phyloP scores from a whole-genome alignment of 169 alveolate species.

The Sarcocystis neurona region DNA sequence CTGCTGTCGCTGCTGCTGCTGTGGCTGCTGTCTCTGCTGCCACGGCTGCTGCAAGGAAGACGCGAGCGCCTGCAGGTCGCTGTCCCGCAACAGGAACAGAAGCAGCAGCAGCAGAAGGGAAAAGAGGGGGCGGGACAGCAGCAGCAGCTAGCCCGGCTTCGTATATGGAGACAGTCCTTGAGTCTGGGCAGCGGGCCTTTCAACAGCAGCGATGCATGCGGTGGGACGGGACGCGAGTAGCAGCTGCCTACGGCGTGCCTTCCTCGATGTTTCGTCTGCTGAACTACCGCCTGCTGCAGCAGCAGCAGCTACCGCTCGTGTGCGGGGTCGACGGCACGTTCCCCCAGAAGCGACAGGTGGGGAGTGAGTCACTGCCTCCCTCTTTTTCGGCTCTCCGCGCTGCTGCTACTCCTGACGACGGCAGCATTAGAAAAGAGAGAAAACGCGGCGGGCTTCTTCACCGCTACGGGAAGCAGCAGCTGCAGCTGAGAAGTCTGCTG shows the following conservation, averaged over 20 bases:
- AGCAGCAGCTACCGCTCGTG: background rate
- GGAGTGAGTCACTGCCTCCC: too few species aligned
- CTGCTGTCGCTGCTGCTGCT: conserved; percentile 21
- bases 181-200: too few species aligned
- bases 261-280: background rate
- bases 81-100: background rate
- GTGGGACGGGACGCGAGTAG: too few species aligned
- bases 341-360: too few species aligned
- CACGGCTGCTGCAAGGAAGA: background rate
- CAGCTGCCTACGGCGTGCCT: background rate
- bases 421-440: too few species aligned
- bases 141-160: background rate
- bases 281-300: background rate
- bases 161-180: too few species aligned
- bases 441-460: too few species aligned
- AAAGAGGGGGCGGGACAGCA: background rate
- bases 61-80: background rate
- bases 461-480: too few species aligned
- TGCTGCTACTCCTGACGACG: conserved; percentile 26
- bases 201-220: too few species aligned
- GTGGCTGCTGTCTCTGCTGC: background rate
- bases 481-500: conserved; percentile 30
- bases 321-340: too few species aligned
- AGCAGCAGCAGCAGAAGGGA: background rate
- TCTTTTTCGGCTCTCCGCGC: too few species aligned